Conservation (phyloP, 2,329 filamentous ascomycete genomes). For the Colletotrichum echinochloae region DNA sequence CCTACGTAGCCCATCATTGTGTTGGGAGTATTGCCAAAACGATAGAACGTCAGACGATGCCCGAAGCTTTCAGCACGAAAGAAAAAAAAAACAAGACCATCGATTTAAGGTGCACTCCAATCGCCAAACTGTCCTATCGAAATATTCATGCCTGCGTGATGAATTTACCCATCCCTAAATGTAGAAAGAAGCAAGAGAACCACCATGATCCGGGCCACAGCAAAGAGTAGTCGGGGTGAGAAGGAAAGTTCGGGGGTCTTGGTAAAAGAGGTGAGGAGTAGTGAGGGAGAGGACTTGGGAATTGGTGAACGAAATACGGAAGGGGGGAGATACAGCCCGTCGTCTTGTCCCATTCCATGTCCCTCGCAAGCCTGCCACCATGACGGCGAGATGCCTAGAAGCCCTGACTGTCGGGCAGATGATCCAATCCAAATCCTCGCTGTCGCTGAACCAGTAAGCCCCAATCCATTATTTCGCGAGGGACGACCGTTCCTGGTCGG, state of each 20-base stretch:
- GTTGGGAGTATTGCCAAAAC: slow-evolving; percentile 2
- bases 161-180: slow-evolving; percentile 50
- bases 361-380: slow-evolving; percentile 6
- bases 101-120: slow-evolving; percentile 62
- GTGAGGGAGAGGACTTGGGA: slow-evolving; percentile 19
- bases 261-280: neutral
- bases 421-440: slow-evolving; percentile 33
- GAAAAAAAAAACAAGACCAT: slow-evolving; percentile 44
- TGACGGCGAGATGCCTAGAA: slow-evolving; percentile 20
- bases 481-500: slow-evolving; percentile 23
- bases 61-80: slow-evolving; percentile 14
- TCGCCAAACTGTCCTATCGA: slow-evolving; percentile 64
- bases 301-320: slow-evolving; percentile 28
- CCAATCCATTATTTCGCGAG: slow-evolving; percentile 35
- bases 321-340: slow-evolving; percentile 37
- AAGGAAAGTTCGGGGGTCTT: slow-evolving; percentile 31
- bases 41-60: neutral
- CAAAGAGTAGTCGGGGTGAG: slow-evolving; percentile 40
- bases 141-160: slow-evolving; percentile 54
- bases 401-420: slow-evolving; percentile 33
- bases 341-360: slow-evolving; percentile 22
- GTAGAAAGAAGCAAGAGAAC: slow-evolving; percentile 45
- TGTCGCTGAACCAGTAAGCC: slow-evolving; percentile 31
- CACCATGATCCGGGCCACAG: slow-evolving; percentile 39
- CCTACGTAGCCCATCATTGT: slow-evolving; percentile 9